Base-by-base conservation (phyloP, 225 moss, liverwort and hornwort genomes). In the Straminergon stramineum region DNA sequence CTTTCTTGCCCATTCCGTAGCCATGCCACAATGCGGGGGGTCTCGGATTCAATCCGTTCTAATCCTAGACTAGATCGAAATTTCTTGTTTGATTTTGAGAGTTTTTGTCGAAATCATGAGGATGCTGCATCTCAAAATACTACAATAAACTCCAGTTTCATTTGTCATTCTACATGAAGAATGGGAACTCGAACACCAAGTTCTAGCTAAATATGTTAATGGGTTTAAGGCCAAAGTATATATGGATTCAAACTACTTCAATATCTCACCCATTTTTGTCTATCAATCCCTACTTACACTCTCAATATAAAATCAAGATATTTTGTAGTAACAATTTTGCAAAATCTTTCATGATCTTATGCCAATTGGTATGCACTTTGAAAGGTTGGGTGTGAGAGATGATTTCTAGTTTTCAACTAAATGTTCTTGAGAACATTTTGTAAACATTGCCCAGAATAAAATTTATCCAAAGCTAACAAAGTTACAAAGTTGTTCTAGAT, bases 401-500 rank as follows among this genome's bases (percentile, higher is more conserved):
- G 17, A 39, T n/a, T 79, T 39, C 3, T 39, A 18, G 6, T 28
- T 58, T 79, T 39, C 80, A 80, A 57, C 17, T n/a, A 17, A 39
- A n/a, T 0, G 1, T 27, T 58, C 26, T 55, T 55, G 24, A 57
- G 30, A 17, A 11, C 5, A 58, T 39, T 80, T 26, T 28, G 6
- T 28, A 3, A 41, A 30, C 0, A 4, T 1, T 1, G 0, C 1
- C 6, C 1, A 3, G 17, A 26, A 43, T 22, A 15, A 31, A 10
- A 41, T 14, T 23, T 39, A 43, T 74, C 2, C 15, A 11, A 2
- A 30, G 2, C 3, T 26, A 53, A 35, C 10, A 35, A 30, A 19
- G 1, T 4, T 19, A 35, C 10, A 35, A 30, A 19, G 1, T 4
- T 19, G 5, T 48, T 52, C 0, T 32, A 45, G 6, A 62, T 45